These are phyloP conservation scores for Candida ulmi DNA, from an alignment of 805 yeast species.

Conservation along the genomic window DNA sequence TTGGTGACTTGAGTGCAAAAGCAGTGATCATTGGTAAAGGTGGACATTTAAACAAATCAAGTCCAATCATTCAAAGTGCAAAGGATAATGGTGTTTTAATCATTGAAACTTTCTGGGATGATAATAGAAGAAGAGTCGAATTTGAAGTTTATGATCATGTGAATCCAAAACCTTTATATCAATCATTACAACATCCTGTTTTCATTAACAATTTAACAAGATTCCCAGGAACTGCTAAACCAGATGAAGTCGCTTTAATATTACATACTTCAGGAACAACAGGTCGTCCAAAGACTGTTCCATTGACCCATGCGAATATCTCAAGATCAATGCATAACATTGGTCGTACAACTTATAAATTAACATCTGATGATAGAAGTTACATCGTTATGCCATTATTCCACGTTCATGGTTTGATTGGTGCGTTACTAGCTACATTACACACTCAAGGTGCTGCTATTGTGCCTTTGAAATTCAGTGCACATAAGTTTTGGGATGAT, in stretches of 20 bases:
- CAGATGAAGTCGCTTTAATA: constrained; percentile 56
- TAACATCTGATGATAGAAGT: constrained; percentile 43
- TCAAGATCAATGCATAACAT: constrained; percentile 56
- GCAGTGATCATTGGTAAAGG: constrained; percentile 57
- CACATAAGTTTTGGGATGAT: constrained; percentile 55
- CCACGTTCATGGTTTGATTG: constrained; percentile 72
- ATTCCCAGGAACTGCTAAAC: constrained; percentile 38
- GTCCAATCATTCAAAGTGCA: constrained; percentile 48
- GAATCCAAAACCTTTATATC: constrained; percentile 23
- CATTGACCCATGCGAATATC: constrained; percentile 60
- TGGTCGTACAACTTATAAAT: constrained; percentile 43
- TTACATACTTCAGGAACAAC: constrained; percentile 75
- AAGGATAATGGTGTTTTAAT: constrained; percentile 39
- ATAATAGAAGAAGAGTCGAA: constrained; percentile 36
- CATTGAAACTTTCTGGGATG: constrained; percentile 47
- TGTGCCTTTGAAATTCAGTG: constrained; percentile 60
- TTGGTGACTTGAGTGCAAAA: constrained; percentile 52
- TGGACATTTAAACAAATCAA: constrained; percentile 26
- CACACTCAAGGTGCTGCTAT: constrained; percentile 55
- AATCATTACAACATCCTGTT: constrained; percentile 24
- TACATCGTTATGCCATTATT: constrained; percentile 73
- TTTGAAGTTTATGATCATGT: constrained; percentile 26
- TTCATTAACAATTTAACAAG: constrained; percentile 23
- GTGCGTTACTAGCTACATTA: constrained; percentile 58
- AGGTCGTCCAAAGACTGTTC: constrained; percentile 72